Evolutionary conservation across 1,284 basidiomycete genomes (phyloP), one percentile per base, ranked within the genome.

Genomic region (Puccinia horiana): DNA sequence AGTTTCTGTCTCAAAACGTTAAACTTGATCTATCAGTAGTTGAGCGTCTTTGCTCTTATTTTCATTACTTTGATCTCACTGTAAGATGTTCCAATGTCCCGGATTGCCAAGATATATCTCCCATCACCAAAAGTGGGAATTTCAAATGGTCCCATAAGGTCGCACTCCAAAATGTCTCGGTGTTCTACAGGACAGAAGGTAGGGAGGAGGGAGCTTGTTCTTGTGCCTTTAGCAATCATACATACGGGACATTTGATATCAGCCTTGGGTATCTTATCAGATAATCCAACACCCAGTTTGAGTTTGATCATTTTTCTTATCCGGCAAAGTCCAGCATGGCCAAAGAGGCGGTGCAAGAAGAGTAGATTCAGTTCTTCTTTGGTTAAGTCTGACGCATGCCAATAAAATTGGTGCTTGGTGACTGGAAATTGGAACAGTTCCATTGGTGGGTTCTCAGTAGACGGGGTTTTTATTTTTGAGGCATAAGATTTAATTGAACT

Each of bases 141-240:
- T 20, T 75, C 73, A 12, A 75, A 32, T 4, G 73, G 49, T 44
- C 70, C 70, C 42, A 73, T 49, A 4, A 54, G 29, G n/a, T 73
- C 70, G 29, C 37, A 61, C 16, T 20, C 58, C 5, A 77, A 35
- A 12, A 77, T 49, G 1, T 29, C 58, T 9, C 65, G n/a, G n/a
- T n/a, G n/a, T n/a, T 44, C 40, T 5, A 56, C 49, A 5, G 32
- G 56, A 1, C 44, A 9, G n/a, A 65, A 40, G 4, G 26, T 16
- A 6, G 75, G 58, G 14, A 29, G 23, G 1, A 76, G 18, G 26
- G 23, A 6, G 18, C 20, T 72, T 1, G 49, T 32, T 1, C 56
- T 2, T 9, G 37, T 75, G 0, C 73, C 49, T 35, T 75, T 67
- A 5, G 63, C 63, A 6, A 67, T 42, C 63, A 67, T 67, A 37